Conservation (phyloP, 305 asterid genomes). For the Andrographis paniculata region DNA sequence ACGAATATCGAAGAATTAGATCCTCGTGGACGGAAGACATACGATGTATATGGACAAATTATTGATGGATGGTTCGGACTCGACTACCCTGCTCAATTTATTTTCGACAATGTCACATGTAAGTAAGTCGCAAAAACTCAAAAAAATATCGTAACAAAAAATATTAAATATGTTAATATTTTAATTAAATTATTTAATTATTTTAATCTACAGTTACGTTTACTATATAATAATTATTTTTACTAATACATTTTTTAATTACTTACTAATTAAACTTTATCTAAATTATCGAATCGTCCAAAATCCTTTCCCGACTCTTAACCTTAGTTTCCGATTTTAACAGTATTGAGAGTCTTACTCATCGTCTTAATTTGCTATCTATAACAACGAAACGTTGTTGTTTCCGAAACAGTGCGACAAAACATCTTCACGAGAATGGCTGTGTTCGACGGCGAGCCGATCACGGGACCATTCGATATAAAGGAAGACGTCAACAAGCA, state of each 20-base stretch:
- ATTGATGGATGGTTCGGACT: constrained; percentile 54
- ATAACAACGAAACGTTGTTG: not conserved
- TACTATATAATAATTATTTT: too few species aligned
- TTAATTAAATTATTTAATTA: too few species aligned
- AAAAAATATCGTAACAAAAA: too few species aligned
- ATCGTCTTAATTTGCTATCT: not conserved
- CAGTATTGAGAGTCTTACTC: not conserved
- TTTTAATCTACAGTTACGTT: too few species aligned
- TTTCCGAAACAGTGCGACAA: constrained; percentile 28
- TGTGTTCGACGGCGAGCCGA: constrained; percentile 30
- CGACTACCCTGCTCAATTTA: constrained; percentile 33
- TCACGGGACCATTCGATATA: constrained; percentile 22
- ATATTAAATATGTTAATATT: too few species aligned
- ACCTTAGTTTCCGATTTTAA: too few species aligned
- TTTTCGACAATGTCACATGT: constrained; percentile 40
- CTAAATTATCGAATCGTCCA: too few species aligned
- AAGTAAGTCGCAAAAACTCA: too few species aligned
- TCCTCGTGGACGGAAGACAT: constrained; percentile 40
- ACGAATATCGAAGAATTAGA: constrained; percentile 31
- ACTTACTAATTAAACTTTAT: too few species aligned
- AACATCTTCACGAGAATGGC: constrained; percentile 32
- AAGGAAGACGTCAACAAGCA: constrained; percentile 16
- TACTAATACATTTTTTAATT: too few species aligned
- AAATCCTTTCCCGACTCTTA: too few species aligned
- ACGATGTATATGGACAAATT: constrained; percentile 41